Evolutionary conservation across 2,329 filamentous ascomycete species (phyloP).

Genomic region (Simplicillium aogashimaense): DNA sequence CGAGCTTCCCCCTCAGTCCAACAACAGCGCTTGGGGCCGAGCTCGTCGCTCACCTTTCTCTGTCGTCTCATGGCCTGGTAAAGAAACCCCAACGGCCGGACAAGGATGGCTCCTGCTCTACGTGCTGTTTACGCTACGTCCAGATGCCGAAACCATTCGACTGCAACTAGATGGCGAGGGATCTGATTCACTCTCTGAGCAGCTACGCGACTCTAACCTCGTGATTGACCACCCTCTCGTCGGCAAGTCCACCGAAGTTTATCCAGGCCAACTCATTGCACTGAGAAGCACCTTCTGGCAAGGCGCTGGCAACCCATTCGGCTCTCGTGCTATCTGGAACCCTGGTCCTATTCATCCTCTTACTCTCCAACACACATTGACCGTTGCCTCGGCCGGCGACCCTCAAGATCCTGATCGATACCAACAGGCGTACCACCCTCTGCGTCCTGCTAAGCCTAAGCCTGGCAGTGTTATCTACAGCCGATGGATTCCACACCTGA

Average conservation of each 20-base stretch:
- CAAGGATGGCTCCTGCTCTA: constrained; percentile 46
- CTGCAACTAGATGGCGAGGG: constrained; percentile 31
- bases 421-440: constrained; percentile 56
- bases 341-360: constrained; percentile 30
- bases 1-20: constrained; percentile 36
- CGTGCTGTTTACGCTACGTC: constrained; percentile 39
- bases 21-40: constrained; percentile 48
- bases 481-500: constrained; percentile 65
- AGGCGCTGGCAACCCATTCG: constrained; percentile 57
- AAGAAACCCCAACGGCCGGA: constrained; percentile 30
- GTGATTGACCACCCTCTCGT: constrained; percentile 36
- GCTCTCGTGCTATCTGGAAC: constrained; percentile 54
- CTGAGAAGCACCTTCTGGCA: constrained; percentile 57
- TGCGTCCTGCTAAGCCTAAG: constrained; percentile 60
- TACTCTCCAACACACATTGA: constrained; percentile 24
- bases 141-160: constrained; percentile 36
- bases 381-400: constrained; percentile 26
- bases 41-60: constrained; percentile 41
- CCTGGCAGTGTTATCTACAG: constrained; percentile 66
- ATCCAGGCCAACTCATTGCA: constrained; percentile 20
- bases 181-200: constrained; percentile 22
- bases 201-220: constrained; percentile 36
- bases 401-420: constrained; percentile 27
- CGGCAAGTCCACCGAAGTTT: constrained; percentile 14
- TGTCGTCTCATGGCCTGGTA: constrained; percentile 30